Evolutionary conservation across 1,139 yeast genomes (phyloP).

Genomic region (Petasospora fabianii): DNA sequence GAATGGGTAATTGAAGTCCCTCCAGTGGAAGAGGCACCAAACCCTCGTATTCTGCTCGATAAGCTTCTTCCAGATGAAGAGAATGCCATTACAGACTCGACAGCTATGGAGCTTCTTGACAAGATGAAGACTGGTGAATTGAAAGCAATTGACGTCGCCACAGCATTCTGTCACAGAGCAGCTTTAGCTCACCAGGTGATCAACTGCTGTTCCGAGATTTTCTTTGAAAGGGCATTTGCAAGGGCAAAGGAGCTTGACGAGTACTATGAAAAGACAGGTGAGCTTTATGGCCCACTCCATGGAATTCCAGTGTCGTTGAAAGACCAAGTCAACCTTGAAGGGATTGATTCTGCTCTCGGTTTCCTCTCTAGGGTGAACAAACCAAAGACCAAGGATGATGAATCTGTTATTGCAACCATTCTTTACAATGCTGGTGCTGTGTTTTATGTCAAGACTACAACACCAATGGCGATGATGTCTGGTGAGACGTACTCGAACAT

Average conservation of each 20-base stretch:
- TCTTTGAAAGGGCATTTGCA: slow-evolving; percentile 36
- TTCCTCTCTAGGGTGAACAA: slow-evolving; percentile 37
- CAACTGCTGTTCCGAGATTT: slow-evolving; percentile 41
- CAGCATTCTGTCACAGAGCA: slow-evolving; percentile 39
- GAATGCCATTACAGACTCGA: slow-evolving; percentile 31
- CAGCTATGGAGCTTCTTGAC: slow-evolving; percentile 32
- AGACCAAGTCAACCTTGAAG: slow-evolving; percentile 48
- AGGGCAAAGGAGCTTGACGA: slow-evolving; percentile 47
- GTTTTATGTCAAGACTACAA: slow-evolving; percentile 50
- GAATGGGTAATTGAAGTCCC: slow-evolving; percentile 25
- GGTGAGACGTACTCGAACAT: slow-evolving; percentile 44
- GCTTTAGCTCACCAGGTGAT: slow-evolving; percentile 45
- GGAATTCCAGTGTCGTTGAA: slow-evolving; percentile 66
- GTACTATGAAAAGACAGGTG: slow-evolving; percentile 33
- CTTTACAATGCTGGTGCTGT: slow-evolving; percentile 49
- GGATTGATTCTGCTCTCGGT: slow-evolving; percentile 44
- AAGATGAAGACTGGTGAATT: slow-evolving; percentile 33
- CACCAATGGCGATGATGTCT: slow-evolving; percentile 53
- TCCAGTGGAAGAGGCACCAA: slow-evolving; percentile 20
- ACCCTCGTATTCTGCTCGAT: slow-evolving; percentile 31
- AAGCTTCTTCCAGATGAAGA: slow-evolving; percentile 30
- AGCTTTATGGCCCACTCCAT: slow-evolving; percentile 52
- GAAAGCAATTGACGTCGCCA: slow-evolving; percentile 29
- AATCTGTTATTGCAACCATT: slow-evolving; percentile 41
- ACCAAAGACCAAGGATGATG: slow-evolving; percentile 33